Conservation (phyloP, 208 protist species). For the Borovskyia barvae region DNA sequence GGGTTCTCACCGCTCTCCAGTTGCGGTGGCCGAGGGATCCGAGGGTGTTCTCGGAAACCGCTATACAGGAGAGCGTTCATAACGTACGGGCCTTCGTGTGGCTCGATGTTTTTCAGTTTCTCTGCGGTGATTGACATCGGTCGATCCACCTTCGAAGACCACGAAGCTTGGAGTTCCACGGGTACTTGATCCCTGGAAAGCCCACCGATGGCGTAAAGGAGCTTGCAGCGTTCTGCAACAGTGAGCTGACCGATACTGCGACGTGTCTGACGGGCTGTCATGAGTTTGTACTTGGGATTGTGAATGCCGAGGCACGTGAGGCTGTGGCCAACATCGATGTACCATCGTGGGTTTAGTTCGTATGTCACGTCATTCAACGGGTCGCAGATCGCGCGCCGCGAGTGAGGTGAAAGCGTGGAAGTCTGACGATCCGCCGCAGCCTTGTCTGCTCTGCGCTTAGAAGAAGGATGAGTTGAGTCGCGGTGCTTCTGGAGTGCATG, state of each 20-base stretch:
- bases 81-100: slow-evolving; percentile 69
- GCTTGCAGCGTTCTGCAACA: slow-evolving; percentile 65
- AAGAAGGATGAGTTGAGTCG: not conserved
- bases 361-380: slow-evolving; percentile 29
- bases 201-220: slow-evolving; percentile 76
- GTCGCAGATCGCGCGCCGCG: slow-evolving; percentile 13
- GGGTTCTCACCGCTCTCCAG: slow-evolving; percentile 52
- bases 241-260: slow-evolving; percentile 47
- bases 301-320: slow-evolving; percentile 68
- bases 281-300: slow-evolving; percentile 80
- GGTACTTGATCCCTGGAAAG: slow-evolving; percentile 38
- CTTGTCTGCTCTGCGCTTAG: not conserved
- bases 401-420: not conserved
- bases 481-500: not conserved
- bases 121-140: slow-evolving; percentile 47
- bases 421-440: not conserved
- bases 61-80: slow-evolving; percentile 76
- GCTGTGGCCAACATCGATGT: slow-evolving; percentile 76
- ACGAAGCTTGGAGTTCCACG: slow-evolving; percentile 40
- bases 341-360: slow-evolving; percentile 63
- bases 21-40: slow-evolving; percentile 49
- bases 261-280: slow-evolving; percentile 61
- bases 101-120: slow-evolving; percentile 58
- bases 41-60: slow-evolving; percentile 63
- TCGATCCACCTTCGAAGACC: slow-evolving; percentile 58